A percentile compares a stretch with the other conserved stretches of the same genome.
Evolutionary conservation across 805 yeast species (phyloP).

Genomic region (Metschnikowia chrysomelidarum): DNA sequence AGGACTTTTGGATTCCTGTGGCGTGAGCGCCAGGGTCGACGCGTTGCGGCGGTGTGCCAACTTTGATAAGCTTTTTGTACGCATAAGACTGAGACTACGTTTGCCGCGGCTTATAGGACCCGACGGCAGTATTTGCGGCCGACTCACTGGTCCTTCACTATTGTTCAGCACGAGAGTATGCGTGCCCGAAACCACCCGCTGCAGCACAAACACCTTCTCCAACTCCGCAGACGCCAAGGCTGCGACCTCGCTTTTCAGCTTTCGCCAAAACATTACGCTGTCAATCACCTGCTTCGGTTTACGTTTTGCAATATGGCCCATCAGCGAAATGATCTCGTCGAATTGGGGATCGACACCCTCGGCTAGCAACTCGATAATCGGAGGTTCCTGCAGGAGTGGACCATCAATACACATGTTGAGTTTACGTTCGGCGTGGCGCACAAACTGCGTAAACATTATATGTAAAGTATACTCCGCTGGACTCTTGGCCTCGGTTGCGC

Average conservation of each 20-base stretch:
- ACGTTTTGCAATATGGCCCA: constrained; percentile 86
- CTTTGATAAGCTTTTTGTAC: constrained; percentile 39
- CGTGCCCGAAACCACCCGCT: constrained; percentile 17
- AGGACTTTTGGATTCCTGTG: not conserved
- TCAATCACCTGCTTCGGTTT: constrained; percentile 96
- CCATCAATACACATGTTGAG: constrained; percentile 67
- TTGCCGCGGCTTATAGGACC: constrained; percentile 25
- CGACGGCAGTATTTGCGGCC: constrained; percentile 5
- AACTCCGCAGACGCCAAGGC: constrained; percentile 42
- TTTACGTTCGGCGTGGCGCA: constrained; percentile 88
- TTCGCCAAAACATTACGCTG: constrained; percentile 97
- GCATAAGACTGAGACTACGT: constrained; percentile 39
- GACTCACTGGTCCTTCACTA: constrained; percentile 3
- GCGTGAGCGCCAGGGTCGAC: constrained; percentile 36
- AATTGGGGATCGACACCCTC: constrained; percentile 85
- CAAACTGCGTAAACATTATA: constrained; percentile 92
- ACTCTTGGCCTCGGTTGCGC: constrained; percentile 58
- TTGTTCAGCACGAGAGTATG: not conserved
- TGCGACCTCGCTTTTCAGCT: constrained; percentile 86
- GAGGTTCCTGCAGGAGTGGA: constrained; percentile 71
- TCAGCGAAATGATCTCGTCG: constrained; percentile 78
- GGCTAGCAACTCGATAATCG: constrained; percentile 65
- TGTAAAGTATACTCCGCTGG: constrained; percentile 92
- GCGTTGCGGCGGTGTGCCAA: constrained; percentile 48
- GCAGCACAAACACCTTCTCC: constrained; percentile 30